Percentiles rank a stretch among this genome's conserved stretches.
Conservation (phyloP, 2,329 filamentous ascomycete species). For the Phialophora expanda region DNA sequence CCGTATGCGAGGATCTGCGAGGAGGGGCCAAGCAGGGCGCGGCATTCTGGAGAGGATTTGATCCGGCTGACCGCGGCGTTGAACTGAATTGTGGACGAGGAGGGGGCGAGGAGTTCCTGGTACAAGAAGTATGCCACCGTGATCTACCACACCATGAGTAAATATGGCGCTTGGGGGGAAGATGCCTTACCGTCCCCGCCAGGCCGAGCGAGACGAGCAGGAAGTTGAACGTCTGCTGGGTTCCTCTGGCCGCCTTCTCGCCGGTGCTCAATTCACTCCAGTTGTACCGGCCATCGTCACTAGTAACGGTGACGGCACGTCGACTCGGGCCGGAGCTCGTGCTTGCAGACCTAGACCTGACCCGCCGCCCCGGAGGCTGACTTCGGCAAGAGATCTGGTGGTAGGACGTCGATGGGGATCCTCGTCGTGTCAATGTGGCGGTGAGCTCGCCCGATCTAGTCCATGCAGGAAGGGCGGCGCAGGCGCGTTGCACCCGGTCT, state of each 20-base stretch:
- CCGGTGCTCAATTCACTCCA: constrained; percentile 76
- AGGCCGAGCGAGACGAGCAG: constrained; percentile 76
- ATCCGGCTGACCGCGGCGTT: constrained; percentile 83
- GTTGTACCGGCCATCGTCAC: constrained; percentile 79
- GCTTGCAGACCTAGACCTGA: constrained; percentile 30
- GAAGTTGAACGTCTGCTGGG: constrained; percentile 90
- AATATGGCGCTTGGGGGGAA: neutral
- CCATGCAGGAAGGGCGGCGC: neutral
- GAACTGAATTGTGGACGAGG: constrained; percentile 86
- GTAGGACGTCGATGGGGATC: neutral
- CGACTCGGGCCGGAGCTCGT: constrained; percentile 55
- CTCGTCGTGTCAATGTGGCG: neutral
- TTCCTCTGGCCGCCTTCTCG: constrained; percentile 83
- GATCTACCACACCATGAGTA: constrained; percentile 55
- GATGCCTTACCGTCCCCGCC: constrained; percentile 69
- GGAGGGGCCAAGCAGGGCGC: constrained; percentile 73
- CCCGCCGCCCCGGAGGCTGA: neutral
- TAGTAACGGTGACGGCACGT: constrained; percentile 78
- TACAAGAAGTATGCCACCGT: constrained; percentile 80
- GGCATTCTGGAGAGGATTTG: constrained; percentile 72
- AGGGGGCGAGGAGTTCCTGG: constrained; percentile 79
- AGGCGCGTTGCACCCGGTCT: neutral
- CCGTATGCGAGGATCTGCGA: constrained; percentile 81
- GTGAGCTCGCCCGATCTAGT: constrained; percentile 5
- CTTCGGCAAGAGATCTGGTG: neutral